Evolutionary conservation across 192 early-diverging fungal genomes (phyloP), one percentile per base, ranked within the genome.

Genomic region (Backusella circina): DNA sequence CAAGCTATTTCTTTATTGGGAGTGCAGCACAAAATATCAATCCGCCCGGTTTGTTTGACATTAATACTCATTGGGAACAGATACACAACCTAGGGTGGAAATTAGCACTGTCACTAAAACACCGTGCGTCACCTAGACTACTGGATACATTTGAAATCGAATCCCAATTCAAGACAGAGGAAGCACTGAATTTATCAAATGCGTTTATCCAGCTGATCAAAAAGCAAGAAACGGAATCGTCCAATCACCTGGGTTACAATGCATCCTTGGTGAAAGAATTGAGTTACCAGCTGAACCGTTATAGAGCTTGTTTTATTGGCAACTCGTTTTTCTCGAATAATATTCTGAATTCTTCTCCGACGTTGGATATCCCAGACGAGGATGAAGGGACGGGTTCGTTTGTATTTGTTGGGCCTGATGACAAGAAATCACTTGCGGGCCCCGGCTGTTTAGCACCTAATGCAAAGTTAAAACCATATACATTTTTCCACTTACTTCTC

Each of bases 401-500:
- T 38, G 71, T 61, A n/a, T 61, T 64, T 32, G 37, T 73, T 21
- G 64, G 23, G 13, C 44, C 50, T 18, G 41, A 44, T 21, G 41
- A 71, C 21, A 41, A 44, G 5, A 71, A 61, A 28, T 61, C 54
- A 26, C 54, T 61, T 61, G 23, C 54, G 3, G 54, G 54, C 26
- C 38, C 69, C 6, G 76, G 76, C 5, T 66, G 41, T 30, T 69
- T 77, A n/a, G 76, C 76, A 30, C 76, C 70, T 5, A 67, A 77
- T 67, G 71, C 76, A 15, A 71, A 67, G 66, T 36, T 77, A 31
- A 77, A 77, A 44, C 76, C 76, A 3, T 77, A 77, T 67, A 61
- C 57, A 18, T 31, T 77, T 21, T 50, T 72, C 33, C 76, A 77
- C 39, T 41, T 77, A 7, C 28, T 72, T 26, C 57, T 64, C 5